A percentile compares a stretch with the other conserved stretches of the same genome.
Evolutionary conservation across 495 filamentous ascomycete species (phyloP).

Genomic region (Podospora pseudocomata): DNA sequence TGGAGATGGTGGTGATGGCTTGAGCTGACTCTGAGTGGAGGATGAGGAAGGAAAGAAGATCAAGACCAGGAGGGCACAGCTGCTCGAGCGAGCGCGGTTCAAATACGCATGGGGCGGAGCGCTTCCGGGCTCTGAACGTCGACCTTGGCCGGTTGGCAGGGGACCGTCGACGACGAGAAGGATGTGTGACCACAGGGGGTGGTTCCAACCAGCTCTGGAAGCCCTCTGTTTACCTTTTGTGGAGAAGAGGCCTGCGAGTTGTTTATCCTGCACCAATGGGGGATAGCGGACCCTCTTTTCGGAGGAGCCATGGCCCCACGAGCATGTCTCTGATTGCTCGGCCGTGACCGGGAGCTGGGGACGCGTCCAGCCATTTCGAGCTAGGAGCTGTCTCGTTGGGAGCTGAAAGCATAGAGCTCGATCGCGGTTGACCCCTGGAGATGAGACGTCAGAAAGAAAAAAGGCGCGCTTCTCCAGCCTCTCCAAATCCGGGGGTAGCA

Average conservation of each 20-base stretch:
- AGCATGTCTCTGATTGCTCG: slow-evolving; percentile 21
- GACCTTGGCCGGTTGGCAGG: slow-evolving; percentile 28
- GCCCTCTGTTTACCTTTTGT: slow-evolving; percentile 1
- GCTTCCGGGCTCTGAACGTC: slow-evolving; percentile 16
- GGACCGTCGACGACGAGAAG: slow-evolving; percentile 15
- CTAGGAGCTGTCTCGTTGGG: slow-evolving; percentile 26
- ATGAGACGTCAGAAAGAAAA: no score
- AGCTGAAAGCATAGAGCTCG: slow-evolving; percentile 29
- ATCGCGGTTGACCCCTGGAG: background rate
- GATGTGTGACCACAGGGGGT: slow-evolving; percentile 3
- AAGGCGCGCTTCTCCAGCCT: slow-evolving; percentile 14
- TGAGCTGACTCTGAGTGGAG: slow-evolving; percentile 6
- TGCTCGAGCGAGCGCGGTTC: slow-evolving; percentile 32
- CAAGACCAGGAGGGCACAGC: slow-evolving; percentile 20
- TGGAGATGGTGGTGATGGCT: background rate
- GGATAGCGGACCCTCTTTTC: background rate
- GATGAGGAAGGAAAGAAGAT: slow-evolving; percentile 23
- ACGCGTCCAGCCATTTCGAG: slow-evolving; percentile 29
- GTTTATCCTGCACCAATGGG: background rate
- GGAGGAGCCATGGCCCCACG: slow-evolving; percentile 10
- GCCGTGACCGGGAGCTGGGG: slow-evolving; percentile 15
- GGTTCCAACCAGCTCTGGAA: slow-evolving; percentile 4
- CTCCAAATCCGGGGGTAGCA: slow-evolving; percentile 6
- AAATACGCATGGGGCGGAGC: slow-evolving; percentile 33
- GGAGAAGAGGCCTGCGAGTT: background rate